Evolutionary conservation across 1,139 yeast genomes (phyloP).

Genomic region (Chernovozyma sophiae-reginae): DNA sequence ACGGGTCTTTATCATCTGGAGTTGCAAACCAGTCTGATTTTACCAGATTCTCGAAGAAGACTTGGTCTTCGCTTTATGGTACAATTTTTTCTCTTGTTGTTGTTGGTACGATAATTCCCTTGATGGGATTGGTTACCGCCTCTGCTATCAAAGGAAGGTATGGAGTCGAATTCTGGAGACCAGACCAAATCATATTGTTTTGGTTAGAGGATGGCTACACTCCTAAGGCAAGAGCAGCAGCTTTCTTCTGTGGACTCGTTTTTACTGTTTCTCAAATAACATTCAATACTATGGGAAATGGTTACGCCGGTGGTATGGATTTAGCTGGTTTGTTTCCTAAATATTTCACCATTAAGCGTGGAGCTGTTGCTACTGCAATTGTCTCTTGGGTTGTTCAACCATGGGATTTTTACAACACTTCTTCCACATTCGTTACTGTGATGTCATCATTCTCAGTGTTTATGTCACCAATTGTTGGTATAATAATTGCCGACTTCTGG

Average conservation of each 20-base stretch:
- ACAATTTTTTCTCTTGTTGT: slow-evolving; percentile 19
- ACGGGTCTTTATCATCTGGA: slow-evolving; percentile 26
- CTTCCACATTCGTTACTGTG: slow-evolving; percentile 33
- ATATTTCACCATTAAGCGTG: slow-evolving; percentile 49
- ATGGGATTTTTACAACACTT: slow-evolving; percentile 44
- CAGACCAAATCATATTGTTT: slow-evolving; percentile 24
- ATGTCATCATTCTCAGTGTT: slow-evolving; percentile 29
- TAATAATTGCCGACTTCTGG: slow-evolving; percentile 39
- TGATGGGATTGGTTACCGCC: slow-evolving; percentile 32
- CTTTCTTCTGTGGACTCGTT: slow-evolving; percentile 42
- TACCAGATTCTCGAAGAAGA: slow-evolving; percentile 23
- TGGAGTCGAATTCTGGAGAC: slow-evolving; percentile 35
- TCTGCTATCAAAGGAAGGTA: slow-evolving; percentile 23
- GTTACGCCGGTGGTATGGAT: slow-evolving; percentile 52
- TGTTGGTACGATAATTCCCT: slow-evolving; percentile 38
- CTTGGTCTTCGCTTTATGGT: slow-evolving; percentile 22
- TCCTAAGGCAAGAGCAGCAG: slow-evolving; percentile 42
- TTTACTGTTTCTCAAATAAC: slow-evolving; percentile 45
- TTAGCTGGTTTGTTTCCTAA: slow-evolving; percentile 45
- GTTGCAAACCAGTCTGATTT: slow-evolving; percentile 25
- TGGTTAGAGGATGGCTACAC: slow-evolving; percentile 30
- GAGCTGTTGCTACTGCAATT: slow-evolving; percentile 40
- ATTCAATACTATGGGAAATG: slow-evolving; percentile 46
- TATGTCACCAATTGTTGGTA: slow-evolving; percentile 32
- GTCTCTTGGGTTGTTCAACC: slow-evolving; percentile 45